phyloP scores from a whole-genome alignment of 805 yeast genomes.

The Pichia gijzeniarum region DNA sequence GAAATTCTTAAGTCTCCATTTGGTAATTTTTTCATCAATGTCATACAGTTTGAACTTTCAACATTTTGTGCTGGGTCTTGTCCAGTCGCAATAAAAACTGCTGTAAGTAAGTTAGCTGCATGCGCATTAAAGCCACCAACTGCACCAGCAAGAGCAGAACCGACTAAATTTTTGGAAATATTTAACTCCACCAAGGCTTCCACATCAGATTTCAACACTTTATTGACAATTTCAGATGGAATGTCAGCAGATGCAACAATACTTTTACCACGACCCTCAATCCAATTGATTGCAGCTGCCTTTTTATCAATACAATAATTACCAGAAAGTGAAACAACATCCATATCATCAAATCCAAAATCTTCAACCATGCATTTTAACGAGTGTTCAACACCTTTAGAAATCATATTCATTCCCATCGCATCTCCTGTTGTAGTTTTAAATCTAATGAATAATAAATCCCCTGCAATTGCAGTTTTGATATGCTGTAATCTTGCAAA shows the following conservation, averaged over 20 bases:
- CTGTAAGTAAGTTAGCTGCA: conserved; percentile 94
- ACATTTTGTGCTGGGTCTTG: conserved; percentile 99
- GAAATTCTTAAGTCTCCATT: conserved; percentile 82
- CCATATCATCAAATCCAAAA: conserved; percentile 93
- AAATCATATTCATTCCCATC: conserved; percentile 99
- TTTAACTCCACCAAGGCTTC: conserved; percentile 88
- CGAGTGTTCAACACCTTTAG: conserved; percentile 92
- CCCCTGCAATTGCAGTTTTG: conserved; percentile 93
- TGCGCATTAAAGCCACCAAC: conserved; percentile 98
- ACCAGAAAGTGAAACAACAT: conserved; percentile 86
- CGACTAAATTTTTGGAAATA: conserved; percentile 82
- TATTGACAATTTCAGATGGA: conserved; percentile 72
- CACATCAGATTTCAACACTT: conserved; percentile 86
- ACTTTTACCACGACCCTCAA: conserved; percentile 98
- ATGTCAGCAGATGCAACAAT: conserved; percentile 93
- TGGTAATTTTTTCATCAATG: conserved; percentile 74
- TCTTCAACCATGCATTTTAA: conserved; percentile 79
- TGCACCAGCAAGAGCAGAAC: conserved; percentile 98
- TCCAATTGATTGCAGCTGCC: conserved; percentile 98
- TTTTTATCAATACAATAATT: conserved; percentile 97
- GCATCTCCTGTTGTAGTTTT: conserved; percentile 99
- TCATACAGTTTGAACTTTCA: conserved; percentile 95
- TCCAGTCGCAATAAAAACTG: conserved; percentile 90
- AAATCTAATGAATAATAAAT: conserved; percentile 80
- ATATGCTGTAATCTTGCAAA: conserved; percentile 91